phyloP scores from a whole-genome alignment of 371 early-diverging fungal species.

The Sporodiniella umbellata region DNA sequence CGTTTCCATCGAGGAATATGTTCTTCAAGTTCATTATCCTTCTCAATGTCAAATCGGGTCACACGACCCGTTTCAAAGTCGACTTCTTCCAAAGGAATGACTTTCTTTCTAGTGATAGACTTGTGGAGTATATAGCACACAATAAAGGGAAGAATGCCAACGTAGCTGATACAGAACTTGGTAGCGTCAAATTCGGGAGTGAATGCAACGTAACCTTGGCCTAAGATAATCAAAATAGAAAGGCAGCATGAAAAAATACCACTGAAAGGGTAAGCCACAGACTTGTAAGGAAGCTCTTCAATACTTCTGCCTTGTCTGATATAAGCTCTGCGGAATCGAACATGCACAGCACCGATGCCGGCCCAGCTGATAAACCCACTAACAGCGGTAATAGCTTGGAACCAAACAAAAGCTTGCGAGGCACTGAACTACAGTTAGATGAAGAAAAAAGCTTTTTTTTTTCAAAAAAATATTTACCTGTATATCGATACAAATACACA shows the following conservation, averaged over 20 bases:
- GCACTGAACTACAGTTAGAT: constrained; percentile 25
- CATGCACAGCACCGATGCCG: constrained; percentile 71
- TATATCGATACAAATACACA: constrained; percentile 52
- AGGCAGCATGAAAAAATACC: constrained; percentile 51
- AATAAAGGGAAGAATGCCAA: constrained; percentile 45
- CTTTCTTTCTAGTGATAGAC: constrained; percentile 38
- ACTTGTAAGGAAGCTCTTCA: constrained; percentile 68
- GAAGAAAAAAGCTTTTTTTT: background rate
- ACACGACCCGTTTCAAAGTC: constrained; percentile 41
- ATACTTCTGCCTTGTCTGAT: constrained; percentile 65
- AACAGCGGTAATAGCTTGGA: constrained; percentile 69
- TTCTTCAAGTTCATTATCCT: constrained; percentile 23
- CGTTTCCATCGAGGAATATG: constrained; percentile 10
- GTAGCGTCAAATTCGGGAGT: constrained; percentile 24
- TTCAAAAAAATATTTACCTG: constrained; percentile 22
- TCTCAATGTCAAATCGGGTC: constrained; percentile 31
- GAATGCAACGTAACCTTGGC: constrained; percentile 49
- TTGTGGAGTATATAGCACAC: constrained; percentile 47
- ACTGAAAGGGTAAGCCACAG: constrained; percentile 70
- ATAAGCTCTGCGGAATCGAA: constrained; percentile 82
- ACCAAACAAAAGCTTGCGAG: constrained; percentile 65
- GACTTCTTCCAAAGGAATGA: constrained; percentile 58
- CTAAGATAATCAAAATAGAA: constrained; percentile 52
- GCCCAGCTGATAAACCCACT: constrained; percentile 80
- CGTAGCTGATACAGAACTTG: constrained; percentile 29